Base-by-base conservation (phyloP, 345 rosid species). In the Erodium maritimum region DNA sequence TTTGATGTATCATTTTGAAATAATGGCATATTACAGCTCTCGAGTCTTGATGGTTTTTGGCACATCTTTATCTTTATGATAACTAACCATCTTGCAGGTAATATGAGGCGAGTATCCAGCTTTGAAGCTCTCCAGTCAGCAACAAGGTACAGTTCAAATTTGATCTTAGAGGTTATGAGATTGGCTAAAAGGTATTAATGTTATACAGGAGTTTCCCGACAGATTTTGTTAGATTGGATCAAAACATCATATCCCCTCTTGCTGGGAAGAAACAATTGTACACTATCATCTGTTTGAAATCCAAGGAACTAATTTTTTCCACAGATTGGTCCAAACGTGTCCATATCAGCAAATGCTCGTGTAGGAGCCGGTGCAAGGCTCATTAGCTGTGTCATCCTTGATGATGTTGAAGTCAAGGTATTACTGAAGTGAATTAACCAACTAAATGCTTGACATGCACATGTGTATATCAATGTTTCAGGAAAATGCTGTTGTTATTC, bases 251-350 rank as follows among this genome's bases (percentile, higher is more conserved):
- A 61, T 79, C 97, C 58, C 97, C 96, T 78, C 84, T 91, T 70
- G 96, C 97, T 18, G 97, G 97, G 60, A 88, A 91, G 83, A 91
- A 79, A 72, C 86, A 76, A 65, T 66, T 88, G 1, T 91, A 85
- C 60, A 79, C 89, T n/a, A n/a, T n/a, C n/a, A n/a, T n/a, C n/a
- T n/a, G n/a, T n/a, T n/a, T n/a, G n/a, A 61, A 29, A 29, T 29
- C 5, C 5, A 29, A 29, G 17, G 48, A 11, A 42, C 12, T 42
- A 3, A 42, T 16, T 42, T 6, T 29, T 0, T 42, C 3, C 48
- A 73, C 90, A 91, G 97, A 78, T 91, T 66, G 97, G 97, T 74
- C 96, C 97, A 45, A 87, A 88, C 65, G 97, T 85, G 23, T 85
- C 96, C 23, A 71, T 87, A 63, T 84, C 95, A 23, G 95, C 97